Conservation (phyloP, 441 rosid genomes). For the Populus hybrid region DNA sequence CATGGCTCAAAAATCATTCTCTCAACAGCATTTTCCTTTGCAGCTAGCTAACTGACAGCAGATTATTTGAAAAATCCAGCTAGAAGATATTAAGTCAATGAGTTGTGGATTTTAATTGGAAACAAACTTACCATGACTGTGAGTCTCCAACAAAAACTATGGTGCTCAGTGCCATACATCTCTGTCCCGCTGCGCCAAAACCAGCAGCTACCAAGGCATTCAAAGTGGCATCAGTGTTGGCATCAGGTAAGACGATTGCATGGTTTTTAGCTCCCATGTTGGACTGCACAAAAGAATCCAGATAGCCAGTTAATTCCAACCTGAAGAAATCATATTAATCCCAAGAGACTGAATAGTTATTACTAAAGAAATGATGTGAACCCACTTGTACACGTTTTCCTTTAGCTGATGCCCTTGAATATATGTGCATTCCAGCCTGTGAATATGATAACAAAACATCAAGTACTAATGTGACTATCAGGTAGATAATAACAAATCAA, state of each 20-base stretch:
- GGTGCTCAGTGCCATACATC: constrained; percentile 97
- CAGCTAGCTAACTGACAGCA: constrained; percentile 1
- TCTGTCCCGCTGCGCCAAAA: constrained; percentile 98
- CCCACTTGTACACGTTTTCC: constrained; percentile 94
- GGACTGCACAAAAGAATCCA: constrained; percentile 44
- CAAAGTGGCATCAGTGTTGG: constrained; percentile 67
- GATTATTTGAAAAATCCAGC: not conserved
- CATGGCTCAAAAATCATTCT: not conserved
- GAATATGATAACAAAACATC: constrained; percentile 14
- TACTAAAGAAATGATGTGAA: constrained; percentile 12
- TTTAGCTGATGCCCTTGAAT: constrained; percentile 79
- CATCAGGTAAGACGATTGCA: constrained; percentile 83
- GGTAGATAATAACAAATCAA: not conserved
- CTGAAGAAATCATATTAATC: constrained; percentile 11
- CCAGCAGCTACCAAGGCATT: constrained; percentile 93
- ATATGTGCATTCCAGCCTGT: constrained; percentile 97
- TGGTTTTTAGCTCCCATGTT: constrained; percentile 99
- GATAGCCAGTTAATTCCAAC: constrained; percentile 18
- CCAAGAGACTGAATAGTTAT: not conserved
- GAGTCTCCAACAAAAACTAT: constrained; percentile 81
- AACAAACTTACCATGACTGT: constrained; percentile 53
- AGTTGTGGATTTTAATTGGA: not conserved
- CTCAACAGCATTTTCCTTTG: not conserved
- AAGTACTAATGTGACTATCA: constrained; percentile 11
- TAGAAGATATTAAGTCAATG: not conserved